phyloP scores from a whole-genome alignment of 352 stramenopile species.

The Phytophthora pseudosyringae region DNA sequence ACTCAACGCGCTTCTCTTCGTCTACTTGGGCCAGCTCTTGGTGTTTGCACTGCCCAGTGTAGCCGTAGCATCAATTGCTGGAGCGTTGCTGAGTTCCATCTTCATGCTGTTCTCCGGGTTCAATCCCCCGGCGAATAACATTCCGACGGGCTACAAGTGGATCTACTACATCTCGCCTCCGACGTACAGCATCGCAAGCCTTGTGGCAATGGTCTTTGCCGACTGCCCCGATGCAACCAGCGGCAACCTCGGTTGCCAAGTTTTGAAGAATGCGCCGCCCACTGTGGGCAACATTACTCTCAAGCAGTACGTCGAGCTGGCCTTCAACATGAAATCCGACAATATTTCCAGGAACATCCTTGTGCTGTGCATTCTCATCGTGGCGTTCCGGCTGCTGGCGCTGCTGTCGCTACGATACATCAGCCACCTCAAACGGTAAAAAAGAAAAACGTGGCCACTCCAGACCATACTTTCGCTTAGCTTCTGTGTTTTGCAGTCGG shows the following conservation, averaged over 20 bases:
- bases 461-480: no score
- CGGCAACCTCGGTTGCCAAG: slow-evolving; percentile 35
- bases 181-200: slow-evolving; percentile 49
- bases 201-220: slow-evolving; percentile 47
- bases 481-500: no score
- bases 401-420: slow-evolving; percentile 57
- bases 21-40: slow-evolving; percentile 58
- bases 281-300: slow-evolving; percentile 42
- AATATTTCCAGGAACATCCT: slow-evolving; percentile 40
- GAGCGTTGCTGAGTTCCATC: slow-evolving; percentile 60
- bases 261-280: slow-evolving; percentile 36
- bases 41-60: slow-evolving; percentile 55
- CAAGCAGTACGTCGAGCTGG: slow-evolving; percentile 49
- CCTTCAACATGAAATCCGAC: slow-evolving; percentile 46
- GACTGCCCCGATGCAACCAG: slow-evolving; percentile 35
- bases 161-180: slow-evolving; percentile 62
- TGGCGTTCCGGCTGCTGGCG: slow-evolving; percentile 53
- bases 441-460: not conserved
- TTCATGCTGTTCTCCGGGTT: slow-evolving; percentile 65
- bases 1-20: slow-evolving; percentile 53
- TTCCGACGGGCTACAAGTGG: slow-evolving; percentile 60
- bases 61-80: slow-evolving; percentile 50
- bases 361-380: slow-evolving; percentile 48
- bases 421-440: slow-evolving; percentile 56
- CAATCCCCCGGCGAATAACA: slow-evolving; percentile 48